Percentiles rank a stretch among this genome's conserved stretches.
phyloP scores from a whole-genome alignment of 1,284 basidiomycete genomes.

The Leccinum fuscescens region DNA sequence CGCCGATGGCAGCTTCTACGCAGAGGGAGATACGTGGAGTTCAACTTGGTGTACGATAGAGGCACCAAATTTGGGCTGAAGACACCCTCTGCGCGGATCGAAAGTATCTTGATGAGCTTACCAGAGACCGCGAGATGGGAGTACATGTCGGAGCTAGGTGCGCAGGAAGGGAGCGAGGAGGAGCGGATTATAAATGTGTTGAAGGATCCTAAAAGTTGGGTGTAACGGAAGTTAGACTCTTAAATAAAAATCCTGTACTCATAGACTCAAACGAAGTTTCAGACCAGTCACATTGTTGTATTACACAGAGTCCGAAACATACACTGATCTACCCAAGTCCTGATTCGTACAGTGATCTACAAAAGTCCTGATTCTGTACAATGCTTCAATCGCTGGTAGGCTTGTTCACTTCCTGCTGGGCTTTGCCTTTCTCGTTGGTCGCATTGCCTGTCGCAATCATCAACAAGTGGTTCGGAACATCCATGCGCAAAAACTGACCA shows the following conservation, averaged over 20 bases:
- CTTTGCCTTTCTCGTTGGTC: conserved; percentile 58
- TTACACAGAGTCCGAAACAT: neutral
- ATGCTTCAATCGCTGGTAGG: conserved; percentile 13
- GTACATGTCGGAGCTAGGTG: conserved; percentile 83
- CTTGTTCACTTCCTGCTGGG: conserved; percentile 54
- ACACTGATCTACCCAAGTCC: neutral
- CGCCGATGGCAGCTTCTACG: conserved; percentile 90
- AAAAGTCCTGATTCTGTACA: neutral
- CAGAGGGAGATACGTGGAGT: conserved; percentile 90
- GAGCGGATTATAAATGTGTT: conserved; percentile 33
- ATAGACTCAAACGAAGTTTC: neutral
- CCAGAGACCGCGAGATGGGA: conserved; percentile 94
- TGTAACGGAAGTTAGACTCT: conserved; percentile 7
- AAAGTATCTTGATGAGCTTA: conserved; percentile 91
- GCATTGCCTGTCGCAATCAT: conserved; percentile 42
- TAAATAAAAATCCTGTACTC: neutral
- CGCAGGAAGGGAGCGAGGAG: conserved; percentile 68
- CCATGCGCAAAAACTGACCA: conserved; percentile 40
- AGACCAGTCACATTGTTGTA: neutral
- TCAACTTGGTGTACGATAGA: conserved; percentile 88
- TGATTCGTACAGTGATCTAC: conserved; percentile 1
- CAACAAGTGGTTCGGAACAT: neutral
- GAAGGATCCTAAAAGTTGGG: conserved; percentile 73
- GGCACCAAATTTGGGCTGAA: conserved; percentile 87
- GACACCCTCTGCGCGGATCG: conserved; percentile 88